Base-by-base conservation (phyloP, 1,284 basidiomycete species). In the Ganoderma sinense region DNA sequence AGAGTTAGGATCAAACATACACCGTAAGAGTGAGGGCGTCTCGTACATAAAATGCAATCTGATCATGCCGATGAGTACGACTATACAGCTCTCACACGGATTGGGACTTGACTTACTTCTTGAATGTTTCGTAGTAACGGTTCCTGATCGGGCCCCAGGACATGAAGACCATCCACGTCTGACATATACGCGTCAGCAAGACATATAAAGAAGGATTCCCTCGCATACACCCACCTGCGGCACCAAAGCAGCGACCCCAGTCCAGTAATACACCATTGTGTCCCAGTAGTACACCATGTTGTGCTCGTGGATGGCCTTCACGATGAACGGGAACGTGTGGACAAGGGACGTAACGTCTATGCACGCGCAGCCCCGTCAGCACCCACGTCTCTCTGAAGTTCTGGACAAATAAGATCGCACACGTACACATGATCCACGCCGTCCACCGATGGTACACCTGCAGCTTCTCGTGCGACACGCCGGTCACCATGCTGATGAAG, bases 391-490 rank as follows among this genome's bases (percentile, higher is more conserved):
- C 4, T 4, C 33, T 36, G 8, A 36, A 8, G 8, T 6, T 7
- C 59, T 59, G n/a, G 61, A 43, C 68, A 71, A 73, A 48, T 71
- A 68, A 59, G 29, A 18, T 31, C 26, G 41, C 39, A 10, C 16
- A 73, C 80, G 14, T 71, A 82, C 81, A 81, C 79, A 82, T 81
- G 6, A 81, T 67, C 67, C 80, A 73, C 6, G 81, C 80, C 0
- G 81, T 72, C 80, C 83, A 84, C 51, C 83, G 82, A 69, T 85
- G 84, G 72, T 80, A 82, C 10, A 84, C 82, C 69, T 85, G 83
- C 1, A 85, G 80, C 73, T 83, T 83, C 73, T 85, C 84, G 71
- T 85, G 84, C n/a, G 83, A 83, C 14, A 80, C 78, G 23, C 82
- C 82, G 7, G 83, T 82, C 31, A 84, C 67, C 58, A 84, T 71